Percentiles rank a stretch among this genome's conserved stretches.
phyloP scores from a whole-genome alignment of 257 asterid species.

The Haberlea rhodopensis region DNA sequence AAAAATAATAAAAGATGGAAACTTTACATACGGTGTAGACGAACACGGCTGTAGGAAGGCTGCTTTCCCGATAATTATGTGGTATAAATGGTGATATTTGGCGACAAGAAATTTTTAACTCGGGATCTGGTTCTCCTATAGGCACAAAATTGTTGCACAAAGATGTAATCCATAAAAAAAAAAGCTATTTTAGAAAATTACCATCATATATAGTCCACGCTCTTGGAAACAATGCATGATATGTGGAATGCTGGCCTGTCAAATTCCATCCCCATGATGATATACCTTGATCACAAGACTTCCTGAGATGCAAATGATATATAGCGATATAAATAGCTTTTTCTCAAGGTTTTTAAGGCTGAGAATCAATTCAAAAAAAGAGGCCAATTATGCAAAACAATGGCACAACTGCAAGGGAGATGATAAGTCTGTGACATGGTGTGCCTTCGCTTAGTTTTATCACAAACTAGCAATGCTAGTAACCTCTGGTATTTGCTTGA shows the following conservation, averaged over 20 bases:
- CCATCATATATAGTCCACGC: constrained; percentile 98
- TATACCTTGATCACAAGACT: constrained; percentile 80
- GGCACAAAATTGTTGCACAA: constrained; percentile 17
- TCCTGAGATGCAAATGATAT: constrained; percentile 44
- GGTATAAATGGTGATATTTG: constrained; percentile 99
- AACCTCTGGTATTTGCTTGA: no score
- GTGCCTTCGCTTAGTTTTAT: no score
- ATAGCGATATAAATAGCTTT: not conserved
- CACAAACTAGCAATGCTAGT: not conserved
- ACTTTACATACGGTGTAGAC: constrained; percentile 80
- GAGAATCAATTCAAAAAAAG: not conserved
- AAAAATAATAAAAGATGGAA: constrained; percentile 9
- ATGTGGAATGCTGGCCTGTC: constrained; percentile 94
- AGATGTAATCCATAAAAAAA: constrained; percentile 20
- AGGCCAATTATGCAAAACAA: no score
- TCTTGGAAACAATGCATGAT: constrained; percentile 96
- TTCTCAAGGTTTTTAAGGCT: not conserved
- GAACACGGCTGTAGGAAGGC: constrained; percentile 94
- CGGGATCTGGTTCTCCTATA: constrained; percentile 99
- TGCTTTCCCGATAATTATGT: constrained; percentile 94
- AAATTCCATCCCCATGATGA: constrained; percentile 99
- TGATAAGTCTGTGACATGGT: no score
- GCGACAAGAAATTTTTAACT: constrained; percentile 87
- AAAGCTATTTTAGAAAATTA: constrained; percentile 26
- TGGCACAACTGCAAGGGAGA: no score